These are phyloP conservation scores for Fallopia convolvulus DNA, from an alignment of 148 eudicot genomes.

Conservation along the genomic window DNA sequence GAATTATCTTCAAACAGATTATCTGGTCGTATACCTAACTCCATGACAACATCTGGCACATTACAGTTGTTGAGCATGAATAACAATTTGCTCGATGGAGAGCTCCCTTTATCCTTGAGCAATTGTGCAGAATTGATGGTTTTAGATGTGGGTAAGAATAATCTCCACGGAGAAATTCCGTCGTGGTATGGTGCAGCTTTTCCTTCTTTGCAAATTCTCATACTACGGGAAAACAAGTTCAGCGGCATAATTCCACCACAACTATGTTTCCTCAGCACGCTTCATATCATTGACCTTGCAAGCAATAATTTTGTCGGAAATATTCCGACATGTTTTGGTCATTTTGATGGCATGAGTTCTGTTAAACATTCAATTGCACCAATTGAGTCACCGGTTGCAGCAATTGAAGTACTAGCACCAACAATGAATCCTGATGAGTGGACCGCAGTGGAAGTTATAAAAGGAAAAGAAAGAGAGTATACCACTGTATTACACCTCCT, in stretches of 20 bases:
- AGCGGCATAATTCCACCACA: conserved; percentile 28
- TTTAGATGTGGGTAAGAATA: conserved; percentile 37
- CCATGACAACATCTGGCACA: background rate
- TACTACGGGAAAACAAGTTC: conserved; percentile 3
- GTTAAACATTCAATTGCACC: background rate
- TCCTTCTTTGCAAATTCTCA: conserved; percentile 4
- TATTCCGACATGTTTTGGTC: conserved; percentile 11
- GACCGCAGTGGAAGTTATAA: too few relatives aligned
- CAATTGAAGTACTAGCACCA: background rate
- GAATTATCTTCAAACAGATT: conserved; percentile 28
- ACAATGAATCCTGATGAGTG: background rate
- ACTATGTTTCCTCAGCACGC: conserved; percentile 17
- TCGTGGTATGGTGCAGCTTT: conserved; percentile 6
- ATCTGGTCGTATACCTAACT: conserved; percentile 15
- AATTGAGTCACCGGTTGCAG: too few relatives aligned
- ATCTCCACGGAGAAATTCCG: conserved; percentile 23
- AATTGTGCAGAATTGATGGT: background rate
- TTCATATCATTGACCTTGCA: conserved; percentile 33
- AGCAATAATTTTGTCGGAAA: conserved; percentile 21
- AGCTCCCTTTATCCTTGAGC: background rate
- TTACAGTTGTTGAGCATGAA: conserved; percentile 16
- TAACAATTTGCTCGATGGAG: conserved; percentile 28
- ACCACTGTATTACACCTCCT: too few relatives aligned
- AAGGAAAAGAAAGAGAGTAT: too few relatives aligned
- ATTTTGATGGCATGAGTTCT: conserved; percentile 10